Evolutionary conservation across 768 basidiomycete genomes (phyloP).

Genomic region (Solioccasus polychromus): DNA sequence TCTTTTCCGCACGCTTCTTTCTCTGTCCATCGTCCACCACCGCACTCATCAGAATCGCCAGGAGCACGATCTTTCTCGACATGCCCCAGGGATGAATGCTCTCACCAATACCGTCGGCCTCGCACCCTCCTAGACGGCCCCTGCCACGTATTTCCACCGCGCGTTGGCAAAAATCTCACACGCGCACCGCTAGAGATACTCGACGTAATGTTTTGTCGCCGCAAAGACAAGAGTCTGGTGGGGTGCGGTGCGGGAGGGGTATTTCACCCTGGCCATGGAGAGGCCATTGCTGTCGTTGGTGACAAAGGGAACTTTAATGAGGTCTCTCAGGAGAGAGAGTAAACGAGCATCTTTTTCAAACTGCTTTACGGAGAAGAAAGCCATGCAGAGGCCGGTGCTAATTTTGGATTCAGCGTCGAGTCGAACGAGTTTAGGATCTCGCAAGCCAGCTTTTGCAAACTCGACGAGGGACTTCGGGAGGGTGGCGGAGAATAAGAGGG

Average conservation of each 20-base stretch:
- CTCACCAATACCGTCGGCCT: slow-evolving; percentile 22
- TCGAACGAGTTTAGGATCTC: slow-evolving; percentile 92
- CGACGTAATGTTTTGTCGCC: slow-evolving; percentile 98
- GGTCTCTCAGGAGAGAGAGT: slow-evolving; percentile 77
- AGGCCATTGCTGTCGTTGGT: too few species aligned
- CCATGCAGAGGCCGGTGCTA: slow-evolving; percentile 88
- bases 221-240: slow-evolving; percentile 94
- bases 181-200: slow-evolving; percentile 71
- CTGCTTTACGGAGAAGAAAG: slow-evolving; percentile 90
- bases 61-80: slow-evolving; percentile 28
- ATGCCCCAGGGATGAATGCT: slow-evolving; percentile 27
- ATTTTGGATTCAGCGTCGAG: slow-evolving; percentile 96
- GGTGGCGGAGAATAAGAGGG: slow-evolving; percentile 94
- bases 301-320: slow-evolving; percentile 76
- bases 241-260: slow-evolving; percentile 54
- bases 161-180: slow-evolving; percentile 23
- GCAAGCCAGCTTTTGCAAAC: slow-evolving; percentile 96
- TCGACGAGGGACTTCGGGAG: slow-evolving; percentile 94
- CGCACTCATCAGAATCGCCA: slow-evolving; percentile 21
- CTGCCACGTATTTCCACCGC: slow-evolving; percentile 25
- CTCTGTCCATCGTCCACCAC: slow-evolving; percentile 8
- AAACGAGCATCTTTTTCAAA: slow-evolving; percentile 93
- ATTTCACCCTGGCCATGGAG: slow-evolving; percentile 49
- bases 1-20: slow-evolving; percentile 2
- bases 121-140: slow-evolving; percentile 12